A percentile compares a stretch with the other conserved stretches of the same genome.
Conservation (phyloP, 306 rosid genomes). For the Cicer cuneatum region DNA sequence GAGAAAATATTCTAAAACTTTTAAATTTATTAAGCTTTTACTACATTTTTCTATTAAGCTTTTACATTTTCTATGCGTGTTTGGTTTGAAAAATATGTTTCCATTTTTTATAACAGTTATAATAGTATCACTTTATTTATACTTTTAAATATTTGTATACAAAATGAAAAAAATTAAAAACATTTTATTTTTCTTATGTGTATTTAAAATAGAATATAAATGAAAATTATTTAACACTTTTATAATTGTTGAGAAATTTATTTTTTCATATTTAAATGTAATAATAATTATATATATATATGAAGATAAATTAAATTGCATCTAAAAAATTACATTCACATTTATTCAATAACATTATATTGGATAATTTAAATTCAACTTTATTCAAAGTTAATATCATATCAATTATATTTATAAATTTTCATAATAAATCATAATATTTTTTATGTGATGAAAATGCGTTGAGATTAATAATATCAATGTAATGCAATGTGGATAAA, state of each 20-base stretch:
- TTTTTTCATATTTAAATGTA: constrained; percentile 9
- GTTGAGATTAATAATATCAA: too few species aligned
- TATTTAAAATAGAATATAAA: not conserved
- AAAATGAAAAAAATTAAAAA: not conserved
- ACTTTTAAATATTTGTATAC: not conserved
- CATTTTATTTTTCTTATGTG: not conserved
- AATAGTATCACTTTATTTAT: not conserved
- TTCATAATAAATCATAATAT: too few species aligned
- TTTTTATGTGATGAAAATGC: too few species aligned
- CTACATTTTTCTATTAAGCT: not conserved
- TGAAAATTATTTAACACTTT: not conserved
- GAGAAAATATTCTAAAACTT: not conserved
- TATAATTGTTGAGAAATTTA: not conserved
- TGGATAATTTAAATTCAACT: too few species aligned
- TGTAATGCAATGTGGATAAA: too few species aligned
- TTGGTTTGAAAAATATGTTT: not conserved
- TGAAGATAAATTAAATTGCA: not conserved
- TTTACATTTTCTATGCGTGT: not conserved
- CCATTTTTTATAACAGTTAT: too few species aligned
- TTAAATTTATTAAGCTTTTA: not conserved
- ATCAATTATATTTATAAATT: too few species aligned
- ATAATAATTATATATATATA: not conserved
- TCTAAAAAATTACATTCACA: too few species aligned
- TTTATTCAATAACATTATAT: too few species aligned
- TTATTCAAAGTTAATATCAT: too few species aligned